Evolutionary conservation across 805 yeast genomes (phyloP), one percentile per base, ranked within the genome.

Genomic region (Lipomyces sp.): DNA sequence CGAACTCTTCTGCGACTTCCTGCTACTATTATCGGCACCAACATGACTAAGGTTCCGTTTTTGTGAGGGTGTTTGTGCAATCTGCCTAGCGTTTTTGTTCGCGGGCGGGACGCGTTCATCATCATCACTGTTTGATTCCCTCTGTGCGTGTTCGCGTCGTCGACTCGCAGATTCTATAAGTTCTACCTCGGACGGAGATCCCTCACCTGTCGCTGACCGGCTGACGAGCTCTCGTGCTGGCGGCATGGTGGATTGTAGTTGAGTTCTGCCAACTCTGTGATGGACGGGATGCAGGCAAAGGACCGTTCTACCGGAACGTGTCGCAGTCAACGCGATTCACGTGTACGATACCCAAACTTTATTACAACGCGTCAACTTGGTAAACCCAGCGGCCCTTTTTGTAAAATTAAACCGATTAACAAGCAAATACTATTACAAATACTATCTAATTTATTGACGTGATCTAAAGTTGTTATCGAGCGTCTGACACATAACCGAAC

Each of bases 41-140:
- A 60, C 32, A 3, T 63, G 35, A 24, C 35, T 42, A 42, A 18
- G n/a, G 10, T 61, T 61, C 24, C 64, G 60, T 50, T 57, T 55
- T 24, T 45, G 54, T 5, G 61, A 37, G 48, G 37, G 10, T 29
- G 32, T 32, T 24, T 34, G 58, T 2, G 10, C 48, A 7, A 42
- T 5, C 48, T n/a, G 24, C 6, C 48, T 42, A 42, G n/a, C 11
- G 34, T n/a, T 33, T 18, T 29, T n/a, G 7, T 51, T 29, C 29
- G n/a, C 30, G 54, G 34, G 54, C 34, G 54, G 3, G 54, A 51
- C 54, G 54, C 54, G 54, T 32, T 48, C 61, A 18, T 58, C 61
- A 18, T 58, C 61, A 24, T 48, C 61, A 10, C 61, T 39, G 3
- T 54, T 54, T 10, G 61, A 45, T 13, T 42, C 39, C 4, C 45